These are phyloP conservation scores for Luvunga scandens DNA, from an alignment of 345 rosid genomes.

Conservation along the genomic window DNA sequence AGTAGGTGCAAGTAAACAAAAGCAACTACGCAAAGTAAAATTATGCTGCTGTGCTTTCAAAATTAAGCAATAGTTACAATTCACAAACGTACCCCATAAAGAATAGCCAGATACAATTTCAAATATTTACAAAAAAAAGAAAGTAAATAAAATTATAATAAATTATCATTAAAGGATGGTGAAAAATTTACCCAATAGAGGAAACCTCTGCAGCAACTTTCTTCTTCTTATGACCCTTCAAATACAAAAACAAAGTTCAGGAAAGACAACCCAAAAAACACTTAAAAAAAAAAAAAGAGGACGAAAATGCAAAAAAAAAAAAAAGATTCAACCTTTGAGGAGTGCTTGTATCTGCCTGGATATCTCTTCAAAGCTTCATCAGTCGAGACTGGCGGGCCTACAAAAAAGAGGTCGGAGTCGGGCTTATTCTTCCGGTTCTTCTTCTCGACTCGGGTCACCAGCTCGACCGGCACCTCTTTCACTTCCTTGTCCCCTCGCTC, in stretches of 20 bases:
- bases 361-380: conserved; percentile 28
- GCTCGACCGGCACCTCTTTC: neutral
- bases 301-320: neutral
- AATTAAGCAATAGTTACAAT: neutral
- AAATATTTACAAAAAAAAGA: no score
- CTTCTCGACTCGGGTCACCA: neutral
- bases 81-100: neutral
- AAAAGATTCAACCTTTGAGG: conserved; percentile 9
- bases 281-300: neutral
- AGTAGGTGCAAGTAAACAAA: neutral
- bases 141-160: neutral
- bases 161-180: neutral
- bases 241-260: neutral
- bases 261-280: neutral
- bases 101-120: neutral
- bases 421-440: conserved; percentile 8
- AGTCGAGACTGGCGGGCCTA: conserved; percentile 21
- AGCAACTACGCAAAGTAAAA: neutral
- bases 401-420: conserved; percentile 16
- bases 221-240: neutral
- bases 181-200: neutral
- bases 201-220: neutral
- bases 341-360: conserved; percentile 16
- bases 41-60: no score
- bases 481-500: no score